These are phyloP conservation scores for Metschnikowia cerradonensis DNA, from an alignment of 805 yeast species.

Conservation along the genomic window DNA sequence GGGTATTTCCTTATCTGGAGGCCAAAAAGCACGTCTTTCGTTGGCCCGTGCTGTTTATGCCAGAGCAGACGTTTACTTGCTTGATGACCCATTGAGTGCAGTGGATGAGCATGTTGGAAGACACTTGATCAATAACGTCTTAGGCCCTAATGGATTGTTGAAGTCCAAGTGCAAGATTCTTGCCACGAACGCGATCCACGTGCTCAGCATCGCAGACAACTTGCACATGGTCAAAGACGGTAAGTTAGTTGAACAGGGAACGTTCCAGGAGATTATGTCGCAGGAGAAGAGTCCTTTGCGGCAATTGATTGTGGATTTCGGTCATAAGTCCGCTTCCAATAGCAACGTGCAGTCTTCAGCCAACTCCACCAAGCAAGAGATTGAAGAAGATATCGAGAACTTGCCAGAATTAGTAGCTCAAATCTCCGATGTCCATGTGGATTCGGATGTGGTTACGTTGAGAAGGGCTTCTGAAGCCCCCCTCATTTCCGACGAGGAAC, in stretches of 20 bases:
- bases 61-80: slow-evolving; percentile 82
- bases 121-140: slow-evolving; percentile 75
- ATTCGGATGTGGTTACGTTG: slow-evolving; percentile 34
- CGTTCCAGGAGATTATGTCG: slow-evolving; percentile 49
- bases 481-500: slow-evolving; percentile 36
- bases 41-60: slow-evolving; percentile 95
- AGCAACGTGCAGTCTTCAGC: slow-evolving; percentile 14
- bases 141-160: slow-evolving; percentile 77
- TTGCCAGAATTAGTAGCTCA: slow-evolving; percentile 25
- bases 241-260: slow-evolving; percentile 61
- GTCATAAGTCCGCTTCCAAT: slow-evolving; percentile 37
- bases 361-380: slow-evolving; percentile 20
- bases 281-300: slow-evolving; percentile 47
- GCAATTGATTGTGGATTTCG: slow-evolving; percentile 59
- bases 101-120: slow-evolving; percentile 96
- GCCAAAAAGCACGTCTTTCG: slow-evolving; percentile 93
- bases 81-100: slow-evolving; percentile 93
- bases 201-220: slow-evolving; percentile 67
- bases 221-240: slow-evolving; percentile 71
- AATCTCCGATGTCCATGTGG: slow-evolving; percentile 26
- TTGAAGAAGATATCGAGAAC: slow-evolving; percentile 12
- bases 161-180: slow-evolving; percentile 69
- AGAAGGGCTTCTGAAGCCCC: slow-evolving; percentile 64
- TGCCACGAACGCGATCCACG: slow-evolving; percentile 85
- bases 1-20: slow-evolving; percentile 94